Conservation (phyloP, 148 eudicot species). For the Fagopyrum esculentum region DNA sequence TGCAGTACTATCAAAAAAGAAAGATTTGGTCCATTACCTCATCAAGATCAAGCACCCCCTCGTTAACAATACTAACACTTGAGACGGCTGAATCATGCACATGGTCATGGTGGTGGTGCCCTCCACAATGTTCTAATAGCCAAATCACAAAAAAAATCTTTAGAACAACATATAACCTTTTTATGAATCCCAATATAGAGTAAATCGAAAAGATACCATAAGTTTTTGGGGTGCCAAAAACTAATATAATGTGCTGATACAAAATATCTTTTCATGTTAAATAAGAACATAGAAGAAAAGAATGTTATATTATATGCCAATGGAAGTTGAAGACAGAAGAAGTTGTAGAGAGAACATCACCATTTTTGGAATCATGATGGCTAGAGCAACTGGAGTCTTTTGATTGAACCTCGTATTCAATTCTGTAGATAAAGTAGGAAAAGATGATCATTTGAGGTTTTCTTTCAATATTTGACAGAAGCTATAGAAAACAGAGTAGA, state of each 20-base stretch:
- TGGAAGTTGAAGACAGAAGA: neutral
- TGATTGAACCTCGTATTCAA: conserved; percentile 60
- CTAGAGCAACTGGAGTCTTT: conserved; percentile 34
- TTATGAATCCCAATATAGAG: neutral
- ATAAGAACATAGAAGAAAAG: too few species aligned
- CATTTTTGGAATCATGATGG: conserved; percentile 50
- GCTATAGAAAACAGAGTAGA: neutral
- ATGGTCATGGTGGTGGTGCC: conserved; percentile 84
- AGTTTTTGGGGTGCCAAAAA: too few species aligned
- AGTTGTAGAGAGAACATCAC: conserved; percentile 26
- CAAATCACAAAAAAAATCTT: neutral
- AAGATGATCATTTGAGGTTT: neutral
- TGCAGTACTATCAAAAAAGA: neutral
- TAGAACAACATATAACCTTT: neutral
- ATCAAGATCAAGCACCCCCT: conserved; percentile 78
- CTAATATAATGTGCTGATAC: too few species aligned
- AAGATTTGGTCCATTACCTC: conserved; percentile 42
- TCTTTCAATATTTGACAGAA: neutral
- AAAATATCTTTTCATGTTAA: too few species aligned
- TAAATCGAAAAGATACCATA: neutral
- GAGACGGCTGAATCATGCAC: conserved; percentile 81
- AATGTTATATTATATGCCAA: neutral
- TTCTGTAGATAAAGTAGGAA: conserved; percentile 36
- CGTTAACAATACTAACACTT: conserved; percentile 88
- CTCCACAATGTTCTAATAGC: conserved; percentile 51